These are phyloP conservation scores for Cordyceps tenuipes DNA, from an alignment of 2,329 filamentous ascomycete species.

Conservation along the genomic window DNA sequence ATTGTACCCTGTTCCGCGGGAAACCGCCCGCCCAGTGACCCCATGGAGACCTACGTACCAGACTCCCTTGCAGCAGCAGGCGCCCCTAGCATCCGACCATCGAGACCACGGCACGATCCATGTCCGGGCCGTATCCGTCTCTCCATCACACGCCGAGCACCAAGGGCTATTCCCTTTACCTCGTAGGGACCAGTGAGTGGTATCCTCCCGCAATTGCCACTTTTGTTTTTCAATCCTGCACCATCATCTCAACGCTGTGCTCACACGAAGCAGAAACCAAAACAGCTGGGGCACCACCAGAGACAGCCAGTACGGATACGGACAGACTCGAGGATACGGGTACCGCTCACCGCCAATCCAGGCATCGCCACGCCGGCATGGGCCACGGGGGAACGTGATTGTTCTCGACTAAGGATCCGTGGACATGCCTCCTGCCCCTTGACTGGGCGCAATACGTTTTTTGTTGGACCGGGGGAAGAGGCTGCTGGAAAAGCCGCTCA, in stretches of 20 bases:
- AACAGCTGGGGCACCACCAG: neutral
- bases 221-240: neutral
- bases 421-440: neutral
- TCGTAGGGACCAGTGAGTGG: constrained; percentile 11
- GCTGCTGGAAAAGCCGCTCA: neutral
- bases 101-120: constrained; percentile 4
- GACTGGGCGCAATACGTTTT: neutral
- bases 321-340: constrained; percentile 1
- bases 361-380: constrained; percentile 7
- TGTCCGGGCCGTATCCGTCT: neutral
- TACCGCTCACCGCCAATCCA: constrained; percentile 5
- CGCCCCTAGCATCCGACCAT: neutral
- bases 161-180: constrained; percentile 5
- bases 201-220: neutral
- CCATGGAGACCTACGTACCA: constrained; percentile 2
- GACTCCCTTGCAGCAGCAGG: neutral
- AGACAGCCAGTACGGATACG: constrained; percentile 1
- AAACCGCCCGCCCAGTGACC: neutral
- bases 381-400: constrained; percentile 3
- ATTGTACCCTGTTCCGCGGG: neutral
- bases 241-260: neutral
- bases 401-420: neutral
- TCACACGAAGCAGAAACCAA: constrained; percentile 8
- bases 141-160: neutral
- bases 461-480: neutral